Base-by-base conservation (phyloP, 2,329 filamentous ascomycete genomes). In the Camptophora hylomeconis region DNA sequence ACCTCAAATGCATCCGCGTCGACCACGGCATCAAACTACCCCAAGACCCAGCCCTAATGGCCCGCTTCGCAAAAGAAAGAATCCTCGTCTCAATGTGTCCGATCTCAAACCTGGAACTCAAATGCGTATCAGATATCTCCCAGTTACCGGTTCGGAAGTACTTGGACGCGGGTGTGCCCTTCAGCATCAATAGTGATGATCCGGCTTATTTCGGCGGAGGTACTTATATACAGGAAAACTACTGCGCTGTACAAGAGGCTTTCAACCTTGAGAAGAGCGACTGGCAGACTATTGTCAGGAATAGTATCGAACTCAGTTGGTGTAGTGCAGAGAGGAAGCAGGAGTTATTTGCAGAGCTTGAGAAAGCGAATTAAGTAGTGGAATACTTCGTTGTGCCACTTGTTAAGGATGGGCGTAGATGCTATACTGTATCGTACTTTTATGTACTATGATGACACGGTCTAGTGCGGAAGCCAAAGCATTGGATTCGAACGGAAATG, bases 201-300 rank as follows among this genome's bases (percentile, higher is more conserved):
- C 76, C 76, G 35, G 75, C 74, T 7, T 81, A 81, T 47, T 84
- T 86, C 55, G 76, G 77, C 3, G 75, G 71, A 0, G n/a, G n/a
- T n/a, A n/a, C n/a, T n/a, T 83, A 82, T 50, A 69, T 84, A 30
- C 56, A 79, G 28, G 75, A 80, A 43, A 83, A 83, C 41, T 84
- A 78, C 53, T 76, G 71, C 43, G 75, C 74, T 1, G 75, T 86
- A 17, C 78, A 86, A 50, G 73, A 81, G 22, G 71, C 74, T 1
- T 82, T 82, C 49, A 48, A 56, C 3, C 51, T 86, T 39, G 63
- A 51, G 13, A 53, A 73, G 3, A 51, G 56, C n/a, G 77, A 86
- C 30, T 84, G 79, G 80, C 63, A 57, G 39, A 53, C 46, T 5
- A 75, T 86, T 44, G 71, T 67, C 7, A 60, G 60, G 38, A 68